Evolutionary conservation across 2,329 filamentous ascomycete genomes (phyloP).

Genomic region (Sphaerulina populicola): DNA sequence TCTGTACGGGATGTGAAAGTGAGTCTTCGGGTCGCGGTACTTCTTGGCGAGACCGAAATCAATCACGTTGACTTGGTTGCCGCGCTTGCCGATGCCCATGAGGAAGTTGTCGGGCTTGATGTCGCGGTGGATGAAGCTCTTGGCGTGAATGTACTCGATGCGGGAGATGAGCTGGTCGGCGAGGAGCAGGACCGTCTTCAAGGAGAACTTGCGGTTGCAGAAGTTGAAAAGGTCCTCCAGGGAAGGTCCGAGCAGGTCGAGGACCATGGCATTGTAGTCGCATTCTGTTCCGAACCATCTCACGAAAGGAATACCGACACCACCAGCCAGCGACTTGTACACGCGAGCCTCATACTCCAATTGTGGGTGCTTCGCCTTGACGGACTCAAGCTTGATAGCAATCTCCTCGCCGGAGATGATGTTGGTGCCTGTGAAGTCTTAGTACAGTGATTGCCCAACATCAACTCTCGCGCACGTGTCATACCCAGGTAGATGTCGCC

Average conservation of each 20-base stretch:
- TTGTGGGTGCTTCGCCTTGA: constrained; percentile 99
- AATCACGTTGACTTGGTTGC: constrained; percentile 98
- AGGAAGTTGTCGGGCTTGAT: constrained; percentile 99
- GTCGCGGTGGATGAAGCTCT: constrained; percentile 98
- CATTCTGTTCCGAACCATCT: constrained; percentile 99
- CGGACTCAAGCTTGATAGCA: constrained; percentile 97
- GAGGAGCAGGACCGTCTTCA: constrained; percentile 94
- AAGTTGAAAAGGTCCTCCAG: constrained; percentile 99
- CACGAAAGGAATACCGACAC: constrained; percentile 96
- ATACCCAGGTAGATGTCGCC: constrained; percentile 90
- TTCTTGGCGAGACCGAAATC: constrained; percentile 99
- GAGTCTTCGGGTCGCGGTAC: constrained; percentile 98
- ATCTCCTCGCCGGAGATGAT: constrained; percentile 99
- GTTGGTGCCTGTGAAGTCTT: constrained; percentile 64
- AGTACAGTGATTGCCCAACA: not conserved
- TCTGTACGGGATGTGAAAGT: constrained; percentile 98
- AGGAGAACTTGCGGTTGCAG: constrained; percentile 98
- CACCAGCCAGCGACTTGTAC: constrained; percentile 79
- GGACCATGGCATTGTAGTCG: constrained; percentile 99
- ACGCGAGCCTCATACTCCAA: constrained; percentile 97
- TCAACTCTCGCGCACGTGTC: constrained; percentile 22
- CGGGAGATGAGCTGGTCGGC: constrained; percentile 98
- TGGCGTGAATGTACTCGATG: constrained; percentile 99
- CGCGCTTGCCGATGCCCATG: constrained; percentile 98
- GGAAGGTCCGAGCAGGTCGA: constrained; percentile 89